phyloP scores from a whole-genome alignment of 768 basidiomycete species.

The Boletus huronensis region DNA sequence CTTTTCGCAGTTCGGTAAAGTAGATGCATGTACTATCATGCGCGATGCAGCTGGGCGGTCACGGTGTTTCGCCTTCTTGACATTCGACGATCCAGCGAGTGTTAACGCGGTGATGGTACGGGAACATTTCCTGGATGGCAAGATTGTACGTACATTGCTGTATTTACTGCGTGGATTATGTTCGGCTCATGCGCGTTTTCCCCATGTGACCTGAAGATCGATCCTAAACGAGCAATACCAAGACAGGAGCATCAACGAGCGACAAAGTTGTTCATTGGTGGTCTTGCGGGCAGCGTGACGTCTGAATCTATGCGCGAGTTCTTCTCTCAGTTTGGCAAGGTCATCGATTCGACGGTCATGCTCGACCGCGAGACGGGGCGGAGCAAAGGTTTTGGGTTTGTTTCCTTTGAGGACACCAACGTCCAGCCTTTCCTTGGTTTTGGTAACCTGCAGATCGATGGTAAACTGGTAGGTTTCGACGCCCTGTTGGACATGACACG shows the following conservation, averaged over 20 bases:
- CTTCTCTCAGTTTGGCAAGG: constrained; percentile 91
- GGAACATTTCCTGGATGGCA: constrained; percentile 94
- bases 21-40: constrained; percentile 99
- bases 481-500: background rate
- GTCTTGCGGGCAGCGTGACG: constrained; percentile 87
- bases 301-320: constrained; percentile 91
- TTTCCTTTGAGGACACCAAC: constrained; percentile 90
- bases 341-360: constrained; percentile 99
- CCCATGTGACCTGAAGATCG: constrained; percentile 61
- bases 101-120: constrained; percentile 96
- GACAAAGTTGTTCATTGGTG: constrained; percentile 95
- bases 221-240: constrained; percentile 98
- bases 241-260: constrained; percentile 91
- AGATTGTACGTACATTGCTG: constrained; percentile 69
- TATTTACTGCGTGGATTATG: constrained; percentile 10
- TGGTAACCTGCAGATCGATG: constrained; percentile 89
- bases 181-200: constrained; percentile 19
- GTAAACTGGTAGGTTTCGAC: constrained; percentile 71
- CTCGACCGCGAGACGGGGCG: constrained; percentile 92
- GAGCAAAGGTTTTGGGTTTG: constrained; percentile 97
- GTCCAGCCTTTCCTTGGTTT: constrained; percentile 87
- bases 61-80: constrained; percentile 96
- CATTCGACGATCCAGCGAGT: constrained; percentile 88
- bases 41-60: constrained; percentile 93
- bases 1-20: constrained; percentile 94